These are phyloP conservation scores for Irpex lacteus DNA, from an alignment of 1,284 basidiomycete species.

Conservation along the genomic window DNA sequence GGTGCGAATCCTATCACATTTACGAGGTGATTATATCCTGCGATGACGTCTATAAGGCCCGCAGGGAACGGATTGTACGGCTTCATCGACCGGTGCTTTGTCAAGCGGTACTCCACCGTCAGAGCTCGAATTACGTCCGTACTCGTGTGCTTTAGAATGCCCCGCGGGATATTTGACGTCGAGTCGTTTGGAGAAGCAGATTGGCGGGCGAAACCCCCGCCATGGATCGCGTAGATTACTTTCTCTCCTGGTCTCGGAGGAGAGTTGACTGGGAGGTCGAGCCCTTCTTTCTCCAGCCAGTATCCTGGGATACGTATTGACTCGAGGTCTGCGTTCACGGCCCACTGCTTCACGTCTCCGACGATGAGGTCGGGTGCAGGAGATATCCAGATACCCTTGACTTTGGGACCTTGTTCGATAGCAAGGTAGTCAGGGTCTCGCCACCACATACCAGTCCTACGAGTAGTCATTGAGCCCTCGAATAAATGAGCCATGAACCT, in stretches of 20 bases:
- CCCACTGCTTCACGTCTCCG: slow-evolving; percentile 44
- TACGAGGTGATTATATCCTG: slow-evolving; percentile 43
- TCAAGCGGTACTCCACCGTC: slow-evolving; percentile 32
- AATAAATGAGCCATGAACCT: too few species aligned
- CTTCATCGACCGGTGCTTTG: slow-evolving; percentile 17
- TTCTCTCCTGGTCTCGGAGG: slow-evolving; percentile 45
- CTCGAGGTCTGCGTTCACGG: slow-evolving; percentile 36
- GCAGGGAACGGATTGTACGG: slow-evolving; percentile 40
- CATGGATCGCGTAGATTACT: slow-evolving; percentile 50
- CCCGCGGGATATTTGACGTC: slow-evolving; percentile 23
- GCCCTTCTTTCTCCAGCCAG: slow-evolving; percentile 46
- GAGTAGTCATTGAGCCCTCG: not conserved
- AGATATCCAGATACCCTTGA: slow-evolving; percentile 44
- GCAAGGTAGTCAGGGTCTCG: not conserved
- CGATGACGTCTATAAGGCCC: slow-evolving; percentile 46
- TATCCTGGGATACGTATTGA: slow-evolving; percentile 51
- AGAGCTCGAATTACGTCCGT: slow-evolving; percentile 27
- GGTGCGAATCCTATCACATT: slow-evolving; percentile 34
- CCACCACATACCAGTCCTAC: not conserved
- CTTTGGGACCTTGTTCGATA: not conserved
- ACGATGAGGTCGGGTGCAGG: slow-evolving; percentile 41
- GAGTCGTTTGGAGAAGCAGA: slow-evolving; percentile 17
- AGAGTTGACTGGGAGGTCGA: slow-evolving; percentile 29
- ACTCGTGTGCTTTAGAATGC: slow-evolving; percentile 16
- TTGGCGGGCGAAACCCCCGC: slow-evolving; percentile 43